Evolutionary conservation across 306 rosid genomes (phyloP), one percentile per base, ranked within the genome.

Genomic region (Alnus rubra): DNA sequence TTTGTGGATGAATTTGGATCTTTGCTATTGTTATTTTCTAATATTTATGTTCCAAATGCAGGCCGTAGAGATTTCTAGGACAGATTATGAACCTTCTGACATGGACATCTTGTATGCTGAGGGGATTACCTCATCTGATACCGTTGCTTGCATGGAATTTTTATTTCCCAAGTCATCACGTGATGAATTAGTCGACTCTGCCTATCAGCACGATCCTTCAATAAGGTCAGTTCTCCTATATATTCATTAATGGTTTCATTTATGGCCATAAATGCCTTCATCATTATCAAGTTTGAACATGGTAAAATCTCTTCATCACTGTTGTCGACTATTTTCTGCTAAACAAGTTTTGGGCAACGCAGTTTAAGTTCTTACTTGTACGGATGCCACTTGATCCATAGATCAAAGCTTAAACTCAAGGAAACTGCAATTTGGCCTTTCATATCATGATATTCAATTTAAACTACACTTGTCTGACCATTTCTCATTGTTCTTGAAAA

Each of bases 91-190:
- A 80, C 97, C 92, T 74, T 79, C 88, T 53, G 92, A 90, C 68
- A 88, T 68, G 59, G 98, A 93, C 74, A 90, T 93, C 81, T 76
- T 91, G 87, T 93, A 85, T 49, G 92, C 95, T 11, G 95, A 93
- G 80, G 97, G 98, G 64, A 81, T 93, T 15, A 80, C 82, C 84
- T 68, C 83, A 35, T 90, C 85, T 78, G 87, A 91, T 49, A 75
- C 92, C 76, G 80, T 93, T 80, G 70, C 79, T 78, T 85, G 81
- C 13, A 77, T 91, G 89, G 93, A 91, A 67, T 90, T 91, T 80
- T 82, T 83, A 52, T 90, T 88, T 76, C 89, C 92, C 5, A 55
- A 68, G 49, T 79, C 79, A 71, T 59, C 67, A 45, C 76, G 49
- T 35, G 89, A 86, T 37, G 84, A 79, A 63, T 30, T 69, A 54